A percentile compares a stretch with the other conserved stretches of the same genome.
Evolutionary conservation across 1,284 basidiomycete species (phyloP).

Genomic region (Psilocybe mexicana): DNA sequence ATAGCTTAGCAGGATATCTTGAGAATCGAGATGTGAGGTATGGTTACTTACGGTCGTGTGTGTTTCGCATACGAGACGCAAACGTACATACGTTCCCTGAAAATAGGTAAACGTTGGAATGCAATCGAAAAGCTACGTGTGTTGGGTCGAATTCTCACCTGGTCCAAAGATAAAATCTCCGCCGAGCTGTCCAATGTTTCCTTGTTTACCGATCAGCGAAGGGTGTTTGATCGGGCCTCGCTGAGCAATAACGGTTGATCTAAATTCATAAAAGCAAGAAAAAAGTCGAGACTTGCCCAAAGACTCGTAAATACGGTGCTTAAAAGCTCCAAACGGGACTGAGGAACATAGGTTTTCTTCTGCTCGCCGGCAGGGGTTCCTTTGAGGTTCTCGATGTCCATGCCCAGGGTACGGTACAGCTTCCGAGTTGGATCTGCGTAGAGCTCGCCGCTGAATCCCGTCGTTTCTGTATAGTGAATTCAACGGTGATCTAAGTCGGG

Average conservation of each 20-base stretch:
- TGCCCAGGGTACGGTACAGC: slow-evolving; percentile 52
- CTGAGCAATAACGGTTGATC: slow-evolving; percentile 28
- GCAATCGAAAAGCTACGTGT: too few species aligned
- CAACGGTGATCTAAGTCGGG: too few species aligned
- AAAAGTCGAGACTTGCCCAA: slow-evolving; percentile 43
- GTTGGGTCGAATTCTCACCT: too few species aligned
- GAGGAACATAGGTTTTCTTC: slow-evolving; percentile 48
- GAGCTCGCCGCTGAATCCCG: slow-evolving; percentile 48
- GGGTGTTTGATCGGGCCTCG: slow-evolving; percentile 47
- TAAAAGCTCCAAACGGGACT: not conserved
- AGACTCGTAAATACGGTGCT: slow-evolving; percentile 39
- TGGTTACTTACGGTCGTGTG: slow-evolving; percentile 55
- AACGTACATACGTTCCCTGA: slow-evolving; percentile 42
- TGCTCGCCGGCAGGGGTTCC: slow-evolving; percentile 46
- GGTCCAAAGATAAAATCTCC: slow-evolving; percentile 65
- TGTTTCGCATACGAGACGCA: slow-evolving; percentile 58
- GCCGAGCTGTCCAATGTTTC: slow-evolving; percentile 58
- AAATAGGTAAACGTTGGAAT: too few species aligned
- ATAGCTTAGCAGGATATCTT: not conserved
- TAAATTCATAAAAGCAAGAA: not conserved
- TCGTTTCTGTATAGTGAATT: slow-evolving; percentile 48
- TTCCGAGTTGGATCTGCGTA: slow-evolving; percentile 60
- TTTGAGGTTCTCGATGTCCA: slow-evolving; percentile 46
- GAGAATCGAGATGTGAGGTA: too few species aligned
- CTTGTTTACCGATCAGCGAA: slow-evolving; percentile 54